phyloP scores from a whole-genome alignment of 495 filamentous ascomycete species.

The Pyrenula massariospora region DNA sequence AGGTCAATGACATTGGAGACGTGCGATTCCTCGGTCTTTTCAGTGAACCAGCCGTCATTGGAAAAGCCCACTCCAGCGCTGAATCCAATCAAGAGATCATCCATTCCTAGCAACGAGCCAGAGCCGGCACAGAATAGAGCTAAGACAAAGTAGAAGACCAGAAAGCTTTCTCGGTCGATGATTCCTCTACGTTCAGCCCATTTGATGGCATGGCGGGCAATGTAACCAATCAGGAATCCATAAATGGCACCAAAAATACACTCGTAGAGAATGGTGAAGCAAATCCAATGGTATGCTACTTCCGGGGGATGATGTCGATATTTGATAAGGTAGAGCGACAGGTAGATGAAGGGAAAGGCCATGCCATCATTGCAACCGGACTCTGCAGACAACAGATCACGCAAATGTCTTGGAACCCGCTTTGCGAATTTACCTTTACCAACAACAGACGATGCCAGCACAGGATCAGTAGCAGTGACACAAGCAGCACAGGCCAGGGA shows the following conservation, averaged over 20 bases:
- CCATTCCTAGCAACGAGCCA: slow-evolving; percentile 81
- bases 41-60: slow-evolving; percentile 97
- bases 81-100: slow-evolving; percentile 96
- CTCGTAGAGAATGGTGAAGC: slow-evolving; percentile 86
- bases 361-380: slow-evolving; percentile 99
- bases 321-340: slow-evolving; percentile 75
- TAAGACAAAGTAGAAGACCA: slow-evolving; percentile 97
- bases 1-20: slow-evolving; percentile 99
- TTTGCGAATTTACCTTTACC: slow-evolving; percentile 98
- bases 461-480: slow-evolving; percentile 95
- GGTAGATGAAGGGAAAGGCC: slow-evolving; percentile 98
- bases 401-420: slow-evolving; percentile 90
- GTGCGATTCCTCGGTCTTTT: slow-evolving; percentile 96
- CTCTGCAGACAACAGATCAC: slow-evolving; percentile 91
- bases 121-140: slow-evolving; percentile 95
- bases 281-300: slow-evolving; percentile 81
- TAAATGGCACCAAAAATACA: slow-evolving; percentile 88
- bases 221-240: slow-evolving; percentile 79
- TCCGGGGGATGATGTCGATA: slow-evolving; percentile 55
- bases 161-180: slow-evolving; percentile 92
- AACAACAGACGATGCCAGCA: slow-evolving; percentile 93
- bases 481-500: slow-evolving; percentile 80
- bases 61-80: slow-evolving; percentile 92
- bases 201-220: slow-evolving; percentile 82
- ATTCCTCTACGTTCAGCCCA: slow-evolving; percentile 72